Evolutionary conservation across 768 basidiomycete genomes (phyloP), one percentile per base, ranked within the genome.

Genomic region (Boletus rubroflammeus): DNA sequence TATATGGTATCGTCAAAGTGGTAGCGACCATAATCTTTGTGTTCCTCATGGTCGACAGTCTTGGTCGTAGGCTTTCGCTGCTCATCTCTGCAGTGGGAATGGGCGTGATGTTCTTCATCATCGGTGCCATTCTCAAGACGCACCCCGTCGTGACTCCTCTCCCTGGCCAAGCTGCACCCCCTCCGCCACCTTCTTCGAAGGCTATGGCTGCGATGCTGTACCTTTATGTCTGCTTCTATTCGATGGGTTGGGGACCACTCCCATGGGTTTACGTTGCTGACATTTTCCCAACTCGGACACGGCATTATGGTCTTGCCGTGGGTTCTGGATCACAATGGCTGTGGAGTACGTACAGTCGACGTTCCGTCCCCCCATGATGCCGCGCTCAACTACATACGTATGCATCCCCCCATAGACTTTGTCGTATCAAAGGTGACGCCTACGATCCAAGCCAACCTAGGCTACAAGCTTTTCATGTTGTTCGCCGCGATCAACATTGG

Each of bases 181-280:
- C 63, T 3, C 78, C 81, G 0, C 65, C 84, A 0, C 76, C 82
- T 0, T 77, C 83, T 17, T 76, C 75, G 2, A 83, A 86, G 67
- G 92, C 79, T 1, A 93, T 93, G 91, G 90, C 91, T 3, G 88
- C 83, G 2, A 82, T 91, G 82, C 71, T 93, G 28, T 94, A 93
- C 66, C 81, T 93, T 50, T 94, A 89, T 62, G 89, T 92, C 40
- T 86, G 85, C 67, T 92, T 92, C 70, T 93, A 93, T 70, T 88
- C 85, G 4, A 86, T 92, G 82, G 89, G 88, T 36, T 90, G 88
- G 85, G 91, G 90, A 19, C 83, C 83, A n/a, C 68, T 78, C 13
- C 86, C 79, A 15, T 79, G 72, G 75, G 81, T 88, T 21, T 87
- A 86, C 60, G 86, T 85, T 40, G 76, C 88, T 6, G 92, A 94